These are phyloP conservation scores for Stereocaulon alpinum DNA, from an alignment of 495 filamentous ascomycete genomes.

Conservation along the genomic window DNA sequence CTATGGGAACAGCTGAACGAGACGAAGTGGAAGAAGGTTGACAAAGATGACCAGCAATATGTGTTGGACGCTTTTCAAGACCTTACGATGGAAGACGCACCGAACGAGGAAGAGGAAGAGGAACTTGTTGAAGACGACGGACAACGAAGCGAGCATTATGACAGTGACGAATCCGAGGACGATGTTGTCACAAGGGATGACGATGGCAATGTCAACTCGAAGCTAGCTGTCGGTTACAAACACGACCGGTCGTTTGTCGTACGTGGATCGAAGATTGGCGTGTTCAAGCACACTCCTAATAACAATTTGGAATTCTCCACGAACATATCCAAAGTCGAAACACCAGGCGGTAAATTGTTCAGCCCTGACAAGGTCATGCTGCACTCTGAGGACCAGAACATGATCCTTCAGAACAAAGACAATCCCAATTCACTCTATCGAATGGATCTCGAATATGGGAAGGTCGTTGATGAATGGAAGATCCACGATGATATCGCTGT, in stretches of 20 bases:
- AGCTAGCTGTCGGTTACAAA: slow-evolving; percentile 96
- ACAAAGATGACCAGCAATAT: slow-evolving; percentile 87
- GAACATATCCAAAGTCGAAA: slow-evolving; percentile 91
- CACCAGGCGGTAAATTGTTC: slow-evolving; percentile 77
- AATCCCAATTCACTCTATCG: slow-evolving; percentile 90
- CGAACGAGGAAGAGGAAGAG: slow-evolving; percentile 46
- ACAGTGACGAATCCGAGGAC: slow-evolving; percentile 84
- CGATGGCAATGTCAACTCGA: slow-evolving; percentile 85
- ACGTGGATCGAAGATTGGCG: slow-evolving; percentile 92
- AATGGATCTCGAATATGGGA: slow-evolving; percentile 97
- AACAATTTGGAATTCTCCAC: slow-evolving; percentile 96
- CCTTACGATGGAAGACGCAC: slow-evolving; percentile 76
- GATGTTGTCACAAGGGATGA: slow-evolving; percentile 60
- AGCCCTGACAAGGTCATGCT: slow-evolving; percentile 97
- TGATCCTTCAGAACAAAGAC: slow-evolving; percentile 79
- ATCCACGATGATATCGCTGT: slow-evolving; percentile 96
- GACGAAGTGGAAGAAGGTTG: slow-evolving; percentile 84
- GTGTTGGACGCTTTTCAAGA: slow-evolving; percentile 94
- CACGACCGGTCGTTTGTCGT: slow-evolving; percentile 95
- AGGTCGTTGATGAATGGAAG: slow-evolving; percentile 99
- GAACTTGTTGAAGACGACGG: slow-evolving; percentile 53
- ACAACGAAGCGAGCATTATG: slow-evolving; percentile 69
- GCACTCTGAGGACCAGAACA: slow-evolving; percentile 80
- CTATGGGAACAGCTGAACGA: slow-evolving; percentile 96
- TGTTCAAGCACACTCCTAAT: slow-evolving; percentile 92